Base-by-base conservation (phyloP, 2,329 filamentous ascomycete genomes). In the Fusarium bulbicola region DNA sequence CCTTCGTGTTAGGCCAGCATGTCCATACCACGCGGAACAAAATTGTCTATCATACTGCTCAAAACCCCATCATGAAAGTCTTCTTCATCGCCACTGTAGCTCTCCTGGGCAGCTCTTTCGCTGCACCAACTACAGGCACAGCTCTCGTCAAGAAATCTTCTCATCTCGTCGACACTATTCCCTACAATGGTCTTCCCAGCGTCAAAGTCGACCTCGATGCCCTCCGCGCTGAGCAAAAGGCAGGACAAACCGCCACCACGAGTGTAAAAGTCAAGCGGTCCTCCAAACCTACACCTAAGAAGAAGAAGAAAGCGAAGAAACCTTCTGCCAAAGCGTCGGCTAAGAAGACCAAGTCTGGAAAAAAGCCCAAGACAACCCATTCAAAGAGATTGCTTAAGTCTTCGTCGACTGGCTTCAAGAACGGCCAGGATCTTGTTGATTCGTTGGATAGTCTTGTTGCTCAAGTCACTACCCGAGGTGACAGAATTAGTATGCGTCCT, bases 361-460 rank as follows among this genome's bases (percentile, higher is more conserved):
- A 68, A 32, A 36, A 36, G n/a, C 18, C 26, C 3, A 49, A 36
- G 6, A 63, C 39, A 3, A 21, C 64, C 2, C 56, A 63, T 12
- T 32, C 42, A 15, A 68, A 50, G 13, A 36, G 64, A 18, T 16
- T 53, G 6, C 62, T 43, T 6, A 53, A 58, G n/a, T 15, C 42
- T 16, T 30, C 34, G 4, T 28, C 58, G 2, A 53, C 45, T 0
- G 59, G 66, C 13, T 69, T 69, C 46, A 69, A 53, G 30, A 59
- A 42, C 4, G 42, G 46, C 5, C n/a, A 43, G 3, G 66, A 69
- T 18, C 43, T 69, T 12, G 24, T 53, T 13, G 28, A 34, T 11
- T 36, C 30, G 0, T 11, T 69, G 59, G 52, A 45, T 20, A 69
- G 45, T 20, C 60, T 68, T 32, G n/a, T 69, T 18, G 36, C 49